Base-by-base conservation (phyloP, 805 yeast species). In the Lachancea meyersii region DNA sequence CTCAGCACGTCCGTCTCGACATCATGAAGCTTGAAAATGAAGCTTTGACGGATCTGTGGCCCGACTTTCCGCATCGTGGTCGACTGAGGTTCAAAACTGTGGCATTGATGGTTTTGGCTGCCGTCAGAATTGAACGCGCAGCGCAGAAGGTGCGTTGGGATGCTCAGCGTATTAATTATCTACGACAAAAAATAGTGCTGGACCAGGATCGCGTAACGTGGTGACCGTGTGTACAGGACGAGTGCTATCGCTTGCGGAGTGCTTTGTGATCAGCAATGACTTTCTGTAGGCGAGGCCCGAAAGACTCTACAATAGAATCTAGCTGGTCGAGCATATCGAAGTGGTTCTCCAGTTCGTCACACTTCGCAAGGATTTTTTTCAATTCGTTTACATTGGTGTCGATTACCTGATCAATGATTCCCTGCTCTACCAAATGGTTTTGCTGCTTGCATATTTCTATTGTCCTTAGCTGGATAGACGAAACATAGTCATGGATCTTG, bases 401-500 rank as follows among this genome's bases (percentile, higher is more conserved):
- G n/a, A 77, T 58, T 10, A 58, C 57, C 14, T 48, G 48, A 7
- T 44, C 52, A 4, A 60, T 48, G 4, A 61, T 55, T 14, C 52
- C 59, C n/a, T 55, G 33, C 2, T 46, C 50, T 6, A 61, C 52
- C 27, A 60, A 14, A 27, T 48, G 50, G 42, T 56, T 50, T 26
- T 60, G 63, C 26, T 47, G 47, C 22, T 38, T 44, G 41, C 63
- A 57, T 2, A 59, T 38, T 22, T 51, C 51, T 2, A 51, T 49
- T 3, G 75, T 63, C 63, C 72, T 53, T 46, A 73, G 71, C 6
- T 77, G 69, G 19, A 80, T 58, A 2, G 67, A 62, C 18, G 70
- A 61, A 5, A 82, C 70, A 41, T 72, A 70, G 47, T 79, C 84
- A 35, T 72, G 71, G 39, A 84, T 79, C 55, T 76, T 77, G 63